Percentiles rank a stretch among this genome's conserved stretches.
Conservation (phyloP, 768 basidiomycete species). For the Scleroderma citrinum region DNA sequence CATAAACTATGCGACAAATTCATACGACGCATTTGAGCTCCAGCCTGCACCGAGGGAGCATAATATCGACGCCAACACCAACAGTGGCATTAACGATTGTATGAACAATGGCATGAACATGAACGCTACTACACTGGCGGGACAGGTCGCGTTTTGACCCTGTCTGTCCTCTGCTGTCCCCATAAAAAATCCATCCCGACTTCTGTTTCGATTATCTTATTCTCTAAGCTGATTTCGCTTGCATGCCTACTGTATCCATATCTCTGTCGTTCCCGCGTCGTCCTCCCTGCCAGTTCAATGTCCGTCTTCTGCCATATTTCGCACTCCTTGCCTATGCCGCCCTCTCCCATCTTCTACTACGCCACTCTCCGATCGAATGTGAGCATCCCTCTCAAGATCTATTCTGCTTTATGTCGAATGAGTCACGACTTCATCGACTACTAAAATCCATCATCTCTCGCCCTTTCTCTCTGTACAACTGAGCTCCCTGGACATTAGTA, state of each 20-base stretch:
- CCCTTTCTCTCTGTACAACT: not conserved
- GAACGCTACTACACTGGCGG: not conserved
- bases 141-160: not conserved
- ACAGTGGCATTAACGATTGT: not conserved
- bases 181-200: not conserved
- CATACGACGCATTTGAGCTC: conserved; percentile 30
- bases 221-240: not conserved
- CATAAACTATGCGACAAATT: conserved; percentile 10
- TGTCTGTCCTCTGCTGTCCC: not conserved
- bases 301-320: not conserved
- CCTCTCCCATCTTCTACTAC: not conserved
- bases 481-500: too few relatives aligned
- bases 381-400: not conserved
- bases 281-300: not conserved
- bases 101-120: not conserved
- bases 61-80: conserved; percentile 2
- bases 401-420: not conserved
- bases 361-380: not conserved
- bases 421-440: not conserved
- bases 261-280: not conserved
- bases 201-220: not conserved
- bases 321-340: not conserved
- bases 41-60: conserved; percentile 29
- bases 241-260: not conserved
- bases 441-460: not conserved